These are phyloP conservation scores for Mesembryanthemum crystallinum DNA, from an alignment of 148 eudicot species.

Conservation along the genomic window DNA sequence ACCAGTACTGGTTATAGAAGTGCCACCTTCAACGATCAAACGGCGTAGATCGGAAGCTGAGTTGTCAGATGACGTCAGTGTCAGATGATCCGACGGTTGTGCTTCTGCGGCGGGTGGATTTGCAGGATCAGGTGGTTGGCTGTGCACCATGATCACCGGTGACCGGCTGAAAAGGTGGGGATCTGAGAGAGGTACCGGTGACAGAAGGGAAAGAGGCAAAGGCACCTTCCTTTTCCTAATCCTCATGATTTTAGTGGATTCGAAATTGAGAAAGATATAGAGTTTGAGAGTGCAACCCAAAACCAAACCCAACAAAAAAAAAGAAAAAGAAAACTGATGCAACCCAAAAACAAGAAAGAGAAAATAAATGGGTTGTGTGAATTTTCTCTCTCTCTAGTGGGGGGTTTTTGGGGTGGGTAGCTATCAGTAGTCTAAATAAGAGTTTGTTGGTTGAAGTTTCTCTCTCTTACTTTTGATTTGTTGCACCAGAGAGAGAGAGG, in stretches of 20 bases:
- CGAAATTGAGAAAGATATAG: neutral
- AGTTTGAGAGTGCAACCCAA: conserved; percentile 11
- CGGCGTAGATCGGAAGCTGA: conserved; percentile 33
- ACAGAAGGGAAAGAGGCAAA: conserved; percentile 44
- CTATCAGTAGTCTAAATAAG: conserved; percentile 17
- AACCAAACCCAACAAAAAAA: neutral
- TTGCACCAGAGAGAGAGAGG: conserved; percentile 27
- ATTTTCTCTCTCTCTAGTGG: too few species aligned
- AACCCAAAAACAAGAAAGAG: too few species aligned
- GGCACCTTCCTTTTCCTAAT: conserved; percentile 61
- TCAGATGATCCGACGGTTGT: conserved; percentile 41
- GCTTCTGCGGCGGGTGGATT: neutral
- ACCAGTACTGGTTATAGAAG: neutral
- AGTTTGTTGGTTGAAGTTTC: conserved; percentile 17
- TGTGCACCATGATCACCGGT: conserved; percentile 28
- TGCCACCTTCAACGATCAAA: conserved; percentile 16
- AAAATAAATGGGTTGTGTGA: too few species aligned
- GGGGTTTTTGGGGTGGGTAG: neutral
- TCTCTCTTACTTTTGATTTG: conserved; percentile 34
- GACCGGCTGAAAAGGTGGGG: conserved; percentile 49
- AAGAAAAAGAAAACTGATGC: too few species aligned
- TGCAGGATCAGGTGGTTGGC: neutral
- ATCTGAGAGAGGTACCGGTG: conserved; percentile 47
- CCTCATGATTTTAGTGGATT: conserved; percentile 36
- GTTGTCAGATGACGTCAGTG: too few species aligned